Percentiles rank a stretch among this genome's conserved stretches.
These are phyloP conservation scores for Pythium dissotocum DNA, from an alignment of 352 stramenopile genomes.

Conservation along the genomic window DNA sequence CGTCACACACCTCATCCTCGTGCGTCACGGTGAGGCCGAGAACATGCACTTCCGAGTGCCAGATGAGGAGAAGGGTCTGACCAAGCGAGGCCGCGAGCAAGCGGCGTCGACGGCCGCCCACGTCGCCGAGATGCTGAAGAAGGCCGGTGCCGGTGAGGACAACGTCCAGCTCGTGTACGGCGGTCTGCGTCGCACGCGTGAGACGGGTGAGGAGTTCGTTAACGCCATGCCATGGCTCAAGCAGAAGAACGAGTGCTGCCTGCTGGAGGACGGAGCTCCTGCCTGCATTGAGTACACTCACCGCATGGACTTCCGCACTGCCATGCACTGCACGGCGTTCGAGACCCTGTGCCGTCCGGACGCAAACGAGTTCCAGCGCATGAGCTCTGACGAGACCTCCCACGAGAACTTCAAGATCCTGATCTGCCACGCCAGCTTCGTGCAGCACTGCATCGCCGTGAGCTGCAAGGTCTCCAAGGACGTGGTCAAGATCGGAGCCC, in stretches of 20 bases:
- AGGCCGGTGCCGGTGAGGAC: conserved; percentile 18
- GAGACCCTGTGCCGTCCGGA: conserved; percentile 68
- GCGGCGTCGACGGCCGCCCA: conserved; percentile 51
- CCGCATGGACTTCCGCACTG: conserved; percentile 70
- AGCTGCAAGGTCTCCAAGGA: conserved; percentile 69
- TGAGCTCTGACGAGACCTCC: conserved; percentile 21
- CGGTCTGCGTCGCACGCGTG: conserved; percentile 59
- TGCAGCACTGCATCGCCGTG: conserved; percentile 65
- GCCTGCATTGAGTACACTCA: conserved; percentile 51
- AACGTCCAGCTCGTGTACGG: conserved; percentile 73
- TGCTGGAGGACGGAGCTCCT: conserved; percentile 74
- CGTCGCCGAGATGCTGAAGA: conserved; percentile 50
- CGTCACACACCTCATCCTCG: conserved; percentile 65
- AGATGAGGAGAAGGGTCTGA: conserved; percentile 76
- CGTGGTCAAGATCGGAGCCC: conserved; percentile 73
- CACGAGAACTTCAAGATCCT: conserved; percentile 68
- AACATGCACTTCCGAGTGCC: conserved; percentile 85
- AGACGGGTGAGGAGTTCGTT: conserved; percentile 62
- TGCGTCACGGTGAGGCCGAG: conserved; percentile 76
- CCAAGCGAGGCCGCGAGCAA: conserved; percentile 55
- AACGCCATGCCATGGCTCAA: conserved; percentile 69
- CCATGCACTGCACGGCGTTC: conserved; percentile 78
- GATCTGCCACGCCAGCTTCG: conserved; percentile 76
- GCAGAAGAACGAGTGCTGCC: conserved; percentile 60
- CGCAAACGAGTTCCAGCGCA: conserved; percentile 17